Base-by-base conservation (phyloP, 176 grass and related monocot genomes). In the Aechmea fasciata region DNA sequence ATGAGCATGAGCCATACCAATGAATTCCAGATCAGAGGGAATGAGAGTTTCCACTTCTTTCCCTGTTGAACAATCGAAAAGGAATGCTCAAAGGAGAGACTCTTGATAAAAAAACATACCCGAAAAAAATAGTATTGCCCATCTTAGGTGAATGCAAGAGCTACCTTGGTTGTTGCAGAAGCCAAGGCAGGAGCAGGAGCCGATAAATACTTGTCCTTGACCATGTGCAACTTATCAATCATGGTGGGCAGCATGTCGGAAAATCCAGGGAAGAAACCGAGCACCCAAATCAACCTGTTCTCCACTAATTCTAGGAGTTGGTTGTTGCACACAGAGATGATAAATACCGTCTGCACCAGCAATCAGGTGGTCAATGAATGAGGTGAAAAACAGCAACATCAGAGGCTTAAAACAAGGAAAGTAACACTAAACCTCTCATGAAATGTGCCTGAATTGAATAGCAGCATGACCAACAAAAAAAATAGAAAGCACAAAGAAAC, bases 281-380 rank as follows among this genome's bases (percentile, higher is more conserved):
- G 76, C 51, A 88, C 68, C 93, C 86, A 92, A 49, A 92, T 83
- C 72, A 96, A 68, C 74, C 79, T 89, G 64, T 89, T 83, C 81
- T 96, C 93, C 68, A 92, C 68, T 65, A 89, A 79, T 73, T 97
- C 89, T 55, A 97, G 78, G 61, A 92, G 88, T 87, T 97, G 89
- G 77, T 97, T 92, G 68, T 97, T 97, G 70, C 89, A 89, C 70
- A 92, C 48, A 50, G 84, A 82, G 57, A 97, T 87, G 57, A 97
- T 90, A 51, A 90, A 87, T 3, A 84, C 79, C 71, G 84, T 85
- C 90, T 99, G 81, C 59, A 84, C 12, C 64, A 69, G 74, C 71
- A 74, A 84, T 81, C 13, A 51, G 57, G 9, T 10, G 57, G 9
- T 10, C 10, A 71, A 63, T 41, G 29, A 69, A 48, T 22, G 71